Conservation (phyloP, 2,329 filamentous ascomycete species). For the Venturia pyrina region DNA sequence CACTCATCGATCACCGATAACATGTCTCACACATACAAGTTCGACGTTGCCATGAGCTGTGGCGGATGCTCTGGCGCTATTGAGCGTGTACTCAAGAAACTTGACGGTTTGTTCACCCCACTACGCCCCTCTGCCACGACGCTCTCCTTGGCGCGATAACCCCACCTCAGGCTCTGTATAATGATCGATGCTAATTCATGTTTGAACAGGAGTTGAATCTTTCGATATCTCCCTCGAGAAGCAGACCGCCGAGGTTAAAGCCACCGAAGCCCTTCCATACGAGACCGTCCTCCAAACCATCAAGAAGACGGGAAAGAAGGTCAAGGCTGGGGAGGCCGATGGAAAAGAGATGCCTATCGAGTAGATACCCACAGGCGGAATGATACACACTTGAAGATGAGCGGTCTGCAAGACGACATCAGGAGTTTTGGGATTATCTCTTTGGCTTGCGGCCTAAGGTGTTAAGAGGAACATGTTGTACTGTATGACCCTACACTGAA, state of each 20-base stretch:
- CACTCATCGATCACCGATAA: constrained; percentile 17
- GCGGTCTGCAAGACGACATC: neutral
- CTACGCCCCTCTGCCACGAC: neutral
- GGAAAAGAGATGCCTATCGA: constrained; percentile 35
- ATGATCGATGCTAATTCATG: neutral
- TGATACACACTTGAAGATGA: neutral
- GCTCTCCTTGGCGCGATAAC: neutral
- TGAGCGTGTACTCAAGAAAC: constrained; percentile 82
- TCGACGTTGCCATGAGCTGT: constrained; percentile 90
- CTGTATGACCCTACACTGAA: neutral
- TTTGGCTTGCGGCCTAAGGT: neutral
- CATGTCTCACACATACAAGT: constrained; percentile 86
- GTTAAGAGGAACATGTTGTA: neutral
- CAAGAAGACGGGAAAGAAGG: constrained; percentile 89
- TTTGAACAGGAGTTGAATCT: constrained; percentile 61
- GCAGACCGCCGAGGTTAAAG: constrained; percentile 66
- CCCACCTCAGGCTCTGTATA: neutral
- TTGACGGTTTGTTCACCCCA: constrained; percentile 57
- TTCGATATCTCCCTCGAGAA: constrained; percentile 81
- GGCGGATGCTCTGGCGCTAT: constrained; percentile 92
- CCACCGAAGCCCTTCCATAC: constrained; percentile 53
- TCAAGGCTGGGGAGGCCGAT: constrained; percentile 67
- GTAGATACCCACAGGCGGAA: neutral
- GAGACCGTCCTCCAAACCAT: constrained; percentile 78
- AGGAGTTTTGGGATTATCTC: neutral